Percentiles rank a stretch among this genome's conserved stretches.
These are phyloP conservation scores for Penstemon barbatus DNA, from an alignment of 257 asterid species.

Conservation along the genomic window DNA sequence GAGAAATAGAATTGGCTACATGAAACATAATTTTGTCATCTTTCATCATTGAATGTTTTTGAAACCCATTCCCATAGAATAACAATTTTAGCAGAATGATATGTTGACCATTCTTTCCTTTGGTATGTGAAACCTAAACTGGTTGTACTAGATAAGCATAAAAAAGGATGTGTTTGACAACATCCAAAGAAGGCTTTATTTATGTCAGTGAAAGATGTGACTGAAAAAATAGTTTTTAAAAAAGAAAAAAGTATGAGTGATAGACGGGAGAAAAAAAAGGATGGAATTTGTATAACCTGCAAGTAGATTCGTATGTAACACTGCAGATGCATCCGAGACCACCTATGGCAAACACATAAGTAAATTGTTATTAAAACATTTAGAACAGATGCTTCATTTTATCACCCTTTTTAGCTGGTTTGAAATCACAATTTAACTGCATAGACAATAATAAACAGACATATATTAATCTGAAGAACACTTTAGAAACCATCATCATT, in stretches of 20 bases:
- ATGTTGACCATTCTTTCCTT: background rate
- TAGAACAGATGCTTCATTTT: slow-evolving; percentile 6
- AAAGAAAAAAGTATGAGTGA: no score
- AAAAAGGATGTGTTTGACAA: background rate
- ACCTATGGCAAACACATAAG: slow-evolving; percentile 45
- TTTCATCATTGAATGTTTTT: slow-evolving; percentile 9
- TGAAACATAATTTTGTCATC: slow-evolving; percentile 1
- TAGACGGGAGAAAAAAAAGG: background rate
- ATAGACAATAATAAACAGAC: slow-evolving; percentile 5
- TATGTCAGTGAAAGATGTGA: slow-evolving; percentile 9
- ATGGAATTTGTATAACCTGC: slow-evolving; percentile 60
- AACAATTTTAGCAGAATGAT: slow-evolving; percentile 8
- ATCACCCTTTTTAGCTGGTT: background rate
- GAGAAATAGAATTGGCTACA: slow-evolving; percentile 4
- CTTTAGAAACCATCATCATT: background rate
- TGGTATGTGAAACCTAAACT: background rate
- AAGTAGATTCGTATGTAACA: slow-evolving; percentile 68
- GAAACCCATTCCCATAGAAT: background rate
- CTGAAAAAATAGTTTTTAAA: no score
- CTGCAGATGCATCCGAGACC: slow-evolving; percentile 96
- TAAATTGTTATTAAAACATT: slow-evolving; percentile 4
- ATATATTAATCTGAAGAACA: slow-evolving; percentile 12
- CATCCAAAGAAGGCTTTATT: slow-evolving; percentile 19
- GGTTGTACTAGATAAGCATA: slow-evolving; percentile 9
- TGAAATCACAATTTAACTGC: slow-evolving; percentile 21